phyloP scores from a whole-genome alignment of 2,329 filamentous ascomycete genomes.

The Scedosporium minutisporum region DNA sequence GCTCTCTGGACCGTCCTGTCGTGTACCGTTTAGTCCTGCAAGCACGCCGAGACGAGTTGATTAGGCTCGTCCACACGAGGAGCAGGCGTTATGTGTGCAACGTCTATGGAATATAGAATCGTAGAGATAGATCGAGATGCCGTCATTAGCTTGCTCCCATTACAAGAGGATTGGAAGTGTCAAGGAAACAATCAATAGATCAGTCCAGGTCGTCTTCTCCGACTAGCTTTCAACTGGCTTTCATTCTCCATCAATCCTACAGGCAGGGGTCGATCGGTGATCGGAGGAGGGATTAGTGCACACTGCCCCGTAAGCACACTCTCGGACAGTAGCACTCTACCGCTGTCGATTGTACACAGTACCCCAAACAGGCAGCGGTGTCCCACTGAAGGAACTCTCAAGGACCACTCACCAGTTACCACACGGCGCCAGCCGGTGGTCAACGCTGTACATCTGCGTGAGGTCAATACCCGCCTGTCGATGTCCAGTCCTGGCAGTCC shows the following conservation, averaged over 20 bases:
- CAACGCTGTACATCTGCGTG: neutral
- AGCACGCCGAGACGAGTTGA: neutral
- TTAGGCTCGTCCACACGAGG: neutral
- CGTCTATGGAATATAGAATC: neutral
- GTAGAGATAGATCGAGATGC: too few relatives aligned
- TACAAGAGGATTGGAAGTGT: too few relatives aligned
- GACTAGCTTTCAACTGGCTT: neutral
- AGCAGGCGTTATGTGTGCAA: neutral
- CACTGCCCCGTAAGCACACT: neutral
- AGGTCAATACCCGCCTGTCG: neutral
- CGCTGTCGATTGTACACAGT: neutral
- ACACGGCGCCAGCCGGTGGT: conserved; percentile 3
- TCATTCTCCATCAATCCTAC: too few relatives aligned
- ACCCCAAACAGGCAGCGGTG: neutral
- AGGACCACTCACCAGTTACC: conserved; percentile 3
- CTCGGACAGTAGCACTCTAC: neutral
- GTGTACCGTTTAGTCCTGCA: neutral
- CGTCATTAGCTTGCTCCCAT: too few relatives aligned
- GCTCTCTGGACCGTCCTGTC: neutral
- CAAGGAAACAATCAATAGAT: too few relatives aligned
- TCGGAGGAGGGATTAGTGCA: neutral
- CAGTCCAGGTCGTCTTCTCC: neutral
- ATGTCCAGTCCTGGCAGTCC: neutral
- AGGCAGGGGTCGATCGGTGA: neutral
- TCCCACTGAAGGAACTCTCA: neutral